phyloP scores from a whole-genome alignment of 257 asterid genomes.

The Solanum paucissectum region DNA sequence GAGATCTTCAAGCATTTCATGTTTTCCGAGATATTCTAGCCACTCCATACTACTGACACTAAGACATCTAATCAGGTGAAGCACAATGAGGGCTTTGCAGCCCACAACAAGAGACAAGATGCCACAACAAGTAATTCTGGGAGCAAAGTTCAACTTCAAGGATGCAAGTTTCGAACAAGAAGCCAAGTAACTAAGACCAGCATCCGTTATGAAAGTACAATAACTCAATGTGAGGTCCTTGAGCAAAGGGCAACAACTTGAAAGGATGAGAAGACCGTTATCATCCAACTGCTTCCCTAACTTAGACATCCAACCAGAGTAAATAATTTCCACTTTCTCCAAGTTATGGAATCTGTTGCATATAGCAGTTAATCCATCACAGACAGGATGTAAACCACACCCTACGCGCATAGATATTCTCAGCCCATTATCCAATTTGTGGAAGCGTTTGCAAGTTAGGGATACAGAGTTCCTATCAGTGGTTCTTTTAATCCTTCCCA shows the following conservation, averaged over 20 bases:
- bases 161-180: conserved; percentile 55
- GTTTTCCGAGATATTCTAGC: conserved; percentile 77
- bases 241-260: conserved; percentile 41
- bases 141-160: conserved; percentile 54
- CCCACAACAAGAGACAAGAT: conserved; percentile 60
- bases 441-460: conserved; percentile 55
- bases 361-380: conserved; percentile 42
- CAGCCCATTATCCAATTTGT: conserved; percentile 47
- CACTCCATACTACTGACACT: conserved; percentile 56
- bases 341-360: conserved; percentile 51
- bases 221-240: conserved; percentile 60
- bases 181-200: conserved; percentile 54
- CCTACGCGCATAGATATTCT: conserved; percentile 58
- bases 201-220: conserved; percentile 70
- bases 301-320: conserved; percentile 88
- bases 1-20: conserved; percentile 60
- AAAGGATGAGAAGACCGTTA: conserved; percentile 44
- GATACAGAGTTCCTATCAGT: conserved; percentile 58
- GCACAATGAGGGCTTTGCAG: conserved; percentile 42
- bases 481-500: conserved; percentile 32
- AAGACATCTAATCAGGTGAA: conserved; percentile 61
- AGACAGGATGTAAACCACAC: conserved; percentile 66
- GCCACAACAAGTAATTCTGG: conserved; percentile 76
- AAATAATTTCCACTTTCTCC: conserved; percentile 58
- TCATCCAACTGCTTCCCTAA: conserved; percentile 76